Percentiles rank a stretch among this genome's conserved stretches.
These are phyloP conservation scores for Saccharomyces hybrid DNA, from an alignment of 1,139 yeast genomes.

Conservation along the genomic window DNA sequence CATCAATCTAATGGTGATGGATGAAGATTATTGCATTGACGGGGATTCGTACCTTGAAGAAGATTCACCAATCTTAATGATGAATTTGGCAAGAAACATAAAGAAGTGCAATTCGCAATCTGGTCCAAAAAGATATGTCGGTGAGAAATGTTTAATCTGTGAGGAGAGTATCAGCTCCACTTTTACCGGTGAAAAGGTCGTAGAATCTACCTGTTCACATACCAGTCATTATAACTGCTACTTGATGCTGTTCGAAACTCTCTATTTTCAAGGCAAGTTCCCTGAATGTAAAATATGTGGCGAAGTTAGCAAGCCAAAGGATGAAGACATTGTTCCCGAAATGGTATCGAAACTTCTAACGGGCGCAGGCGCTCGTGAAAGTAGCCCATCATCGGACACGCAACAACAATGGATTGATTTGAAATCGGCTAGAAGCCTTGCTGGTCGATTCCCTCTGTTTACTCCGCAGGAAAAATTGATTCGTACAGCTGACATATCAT, in stretches of 20 bases:
- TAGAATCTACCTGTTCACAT: constrained; percentile 33
- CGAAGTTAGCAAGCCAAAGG: constrained; percentile 17
- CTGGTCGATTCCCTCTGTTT: constrained; percentile 5
- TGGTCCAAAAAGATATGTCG: constrained; percentile 21
- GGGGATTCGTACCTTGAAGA: constrained; percentile 15
- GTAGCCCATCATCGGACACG: constrained; percentile 4
- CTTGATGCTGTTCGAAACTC: constrained; percentile 14
- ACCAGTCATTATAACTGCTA: constrained; percentile 28
- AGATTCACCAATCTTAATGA: constrained; percentile 19
- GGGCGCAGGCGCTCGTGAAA: constrained; percentile 3
- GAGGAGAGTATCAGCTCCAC: constrained; percentile 30
- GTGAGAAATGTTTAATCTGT: constrained; percentile 33
- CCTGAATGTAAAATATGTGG: constrained; percentile 29
- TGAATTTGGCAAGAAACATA: background rate
- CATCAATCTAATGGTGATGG: background rate
- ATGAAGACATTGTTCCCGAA: constrained; percentile 23
- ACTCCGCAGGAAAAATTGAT: constrained; percentile 28
- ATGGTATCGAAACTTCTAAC: constrained; percentile 20
- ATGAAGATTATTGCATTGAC: constrained; percentile 6
- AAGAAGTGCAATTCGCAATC: constrained; percentile 6
- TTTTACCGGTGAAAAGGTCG: constrained; percentile 31
- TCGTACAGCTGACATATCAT: constrained; percentile 24
- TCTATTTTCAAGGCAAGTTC: constrained; percentile 7
- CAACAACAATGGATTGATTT: constrained; percentile 16
- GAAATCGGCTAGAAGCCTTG: constrained; percentile 7